phyloP scores from a whole-genome alignment of 148 eudicot species.

The Amaranthus cruentus region DNA sequence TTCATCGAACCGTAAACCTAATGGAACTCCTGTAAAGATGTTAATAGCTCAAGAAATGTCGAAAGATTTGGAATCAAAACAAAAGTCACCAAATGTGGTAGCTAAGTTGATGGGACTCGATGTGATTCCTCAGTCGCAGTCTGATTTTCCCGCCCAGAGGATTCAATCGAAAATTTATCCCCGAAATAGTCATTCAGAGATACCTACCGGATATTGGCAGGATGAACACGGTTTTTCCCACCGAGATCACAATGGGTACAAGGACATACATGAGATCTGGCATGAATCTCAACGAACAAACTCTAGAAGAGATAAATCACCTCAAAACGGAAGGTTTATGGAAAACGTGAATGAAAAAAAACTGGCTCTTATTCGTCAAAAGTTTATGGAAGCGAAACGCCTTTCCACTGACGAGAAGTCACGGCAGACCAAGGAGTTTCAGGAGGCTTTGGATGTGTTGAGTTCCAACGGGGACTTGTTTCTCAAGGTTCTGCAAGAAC shows the following conservation, averaged over 20 bases:
- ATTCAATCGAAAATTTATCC: conserved; percentile 40
- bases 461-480: conserved; percentile 67
- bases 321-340: conserved; percentile 43
- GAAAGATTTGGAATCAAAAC: conserved; percentile 52
- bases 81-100: conserved; percentile 60
- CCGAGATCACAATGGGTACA: conserved; percentile 47
- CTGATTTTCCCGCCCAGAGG: conserved; percentile 35
- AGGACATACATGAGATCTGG: conserved; percentile 65
- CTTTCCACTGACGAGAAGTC: conserved; percentile 74
- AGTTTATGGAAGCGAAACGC: conserved; percentile 79
- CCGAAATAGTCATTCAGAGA: conserved; percentile 40
- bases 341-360: conserved; percentile 45
- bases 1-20: conserved; percentile 40
- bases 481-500: conserved; percentile 72
- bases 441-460: conserved; percentile 75
- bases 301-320: conserved; percentile 42
- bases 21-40: conserved; percentile 73
- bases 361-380: conserved; percentile 80
- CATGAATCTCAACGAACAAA: conserved; percentile 46
- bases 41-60: conserved; percentile 83
- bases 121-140: conserved; percentile 54
- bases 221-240: conserved; percentile 35
- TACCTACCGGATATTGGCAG: conserved; percentile 42
- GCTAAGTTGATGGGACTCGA: conserved; percentile 96
- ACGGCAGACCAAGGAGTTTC: conserved; percentile 68